Base-by-base conservation (phyloP, 345 rosid genomes). In the Euphorbia peplus region DNA sequence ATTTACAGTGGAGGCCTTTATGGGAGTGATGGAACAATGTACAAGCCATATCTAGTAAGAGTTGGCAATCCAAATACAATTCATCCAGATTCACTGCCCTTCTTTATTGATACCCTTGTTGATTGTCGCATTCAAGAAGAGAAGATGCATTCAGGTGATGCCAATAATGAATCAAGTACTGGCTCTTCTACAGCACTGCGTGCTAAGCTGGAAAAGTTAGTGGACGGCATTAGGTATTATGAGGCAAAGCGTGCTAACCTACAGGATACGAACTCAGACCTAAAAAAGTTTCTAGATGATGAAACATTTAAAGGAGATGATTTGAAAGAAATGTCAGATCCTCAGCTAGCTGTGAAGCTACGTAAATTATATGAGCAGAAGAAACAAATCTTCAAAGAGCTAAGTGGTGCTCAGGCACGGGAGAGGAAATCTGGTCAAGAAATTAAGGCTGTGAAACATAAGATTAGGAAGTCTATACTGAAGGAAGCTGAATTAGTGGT, bases 401-500 rank as follows among this genome's bases (percentile, higher is more conserved):
- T 93, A 64, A 83, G 91, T 81, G 82, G 81, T 56, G 89, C 81
- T 80, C 97, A 93, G 82, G 84, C 90, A 58, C 88, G 73, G 71
- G 97, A 93, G 86, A 89, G 75, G 77, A 91, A 81, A 82, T 79
- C 81, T 53, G 83, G 79, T 80, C 85, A 87, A 75, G 96, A 87
- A 83, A 80, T 79, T 24, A 88, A 81, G 81, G 76, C 84, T 14
- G 78, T 85, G 82, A 89, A 77, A 73, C 80, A 86, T 82, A 93
- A 87, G 75, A 60, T 93, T 80, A 83, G 97, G 74, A 93, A 82
- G 77, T 82, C 88, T 15, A 87, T 93, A 67, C 75, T 93, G 68
- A 89, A 78, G 85, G 99, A 93, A 75, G 99, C 99, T 69, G 97
- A 93, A 76, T 89, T 93, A 76, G 92, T 93, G 19, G 89, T 91